These are phyloP conservation scores for Serendipita indica DNA, from an alignment of 768 basidiomycete species.

Conservation along the genomic window DNA sequence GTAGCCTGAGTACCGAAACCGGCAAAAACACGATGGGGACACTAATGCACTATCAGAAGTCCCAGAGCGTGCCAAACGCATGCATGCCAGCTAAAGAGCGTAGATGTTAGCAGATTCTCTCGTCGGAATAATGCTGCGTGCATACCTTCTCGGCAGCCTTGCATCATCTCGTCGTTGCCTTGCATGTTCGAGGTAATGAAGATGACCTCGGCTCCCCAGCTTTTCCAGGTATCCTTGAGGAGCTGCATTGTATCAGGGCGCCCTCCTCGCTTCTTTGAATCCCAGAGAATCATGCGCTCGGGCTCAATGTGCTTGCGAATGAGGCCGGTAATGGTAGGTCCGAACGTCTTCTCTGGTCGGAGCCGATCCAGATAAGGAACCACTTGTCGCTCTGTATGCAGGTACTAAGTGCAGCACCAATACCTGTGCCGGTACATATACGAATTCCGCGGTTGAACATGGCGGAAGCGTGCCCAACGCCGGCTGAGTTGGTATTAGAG, in stretches of 20 bases:
- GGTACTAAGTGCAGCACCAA: conserved; percentile 65
- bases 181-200: conserved; percentile 76
- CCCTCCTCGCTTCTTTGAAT: conserved; percentile 53
- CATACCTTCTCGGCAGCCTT: conserved; percentile 55
- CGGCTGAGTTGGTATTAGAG: conserved; percentile 32
- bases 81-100: conserved; percentile 21
- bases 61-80: conserved; percentile 52
- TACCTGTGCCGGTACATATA: conserved; percentile 69
- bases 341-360: conserved; percentile 73
- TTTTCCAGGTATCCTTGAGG: conserved; percentile 48
- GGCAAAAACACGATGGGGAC: too few species aligned
- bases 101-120: conserved; percentile 5
- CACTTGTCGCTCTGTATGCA: conserved; percentile 62
- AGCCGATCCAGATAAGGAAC: conserved; percentile 72
- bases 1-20: too few species aligned
- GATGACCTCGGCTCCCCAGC: conserved; percentile 65
- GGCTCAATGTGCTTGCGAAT: conserved; percentile 58
- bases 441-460: conserved; percentile 74
- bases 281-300: conserved; percentile 63
- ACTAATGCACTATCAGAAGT: conserved; percentile 32
- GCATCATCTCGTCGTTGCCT: conserved; percentile 66
- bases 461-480: conserved; percentile 64
- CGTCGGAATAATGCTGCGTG: conserved; percentile 36
- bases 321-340: conserved; percentile 59
- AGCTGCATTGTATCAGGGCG: conserved; percentile 68